Percentiles rank a stretch among this genome's conserved stretches.
phyloP scores from a whole-genome alignment of 257 asterid species.

The Solanum lycopersicoides region DNA sequence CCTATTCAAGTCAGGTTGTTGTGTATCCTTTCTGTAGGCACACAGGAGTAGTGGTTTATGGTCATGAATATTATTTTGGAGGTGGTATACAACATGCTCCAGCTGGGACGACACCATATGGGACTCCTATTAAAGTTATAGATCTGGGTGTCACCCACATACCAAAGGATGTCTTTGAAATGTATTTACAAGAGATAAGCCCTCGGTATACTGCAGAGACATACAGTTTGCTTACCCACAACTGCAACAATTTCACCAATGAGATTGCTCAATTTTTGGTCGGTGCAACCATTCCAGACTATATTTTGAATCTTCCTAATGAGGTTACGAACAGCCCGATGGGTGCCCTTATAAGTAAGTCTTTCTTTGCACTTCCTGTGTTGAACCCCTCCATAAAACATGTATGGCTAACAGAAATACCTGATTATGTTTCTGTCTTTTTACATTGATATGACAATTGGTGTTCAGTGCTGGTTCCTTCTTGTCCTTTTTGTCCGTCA shows the following conservation, averaged over 20 bases:
- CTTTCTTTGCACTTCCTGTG: background rate
- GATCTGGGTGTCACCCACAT: constrained; percentile 87
- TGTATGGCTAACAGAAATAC: background rate
- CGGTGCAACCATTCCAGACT: background rate
- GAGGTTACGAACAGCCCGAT: constrained; percentile 67
- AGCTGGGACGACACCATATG: constrained; percentile 78
- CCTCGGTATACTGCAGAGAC: constrained; percentile 86
- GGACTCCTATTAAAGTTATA: constrained; percentile 64
- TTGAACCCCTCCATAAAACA: background rate
- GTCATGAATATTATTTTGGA: constrained; percentile 24
- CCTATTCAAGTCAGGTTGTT: background rate
- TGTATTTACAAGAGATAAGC: constrained; percentile 67
- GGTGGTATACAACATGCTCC: constrained; percentile 23
- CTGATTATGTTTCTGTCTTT: background rate
- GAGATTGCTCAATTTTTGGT: constrained; percentile 28
- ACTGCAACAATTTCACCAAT: constrained; percentile 91
- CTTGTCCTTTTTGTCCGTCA: background rate
- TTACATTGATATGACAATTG: background rate
- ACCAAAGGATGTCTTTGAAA: constrained; percentile 79
- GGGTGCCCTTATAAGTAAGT: constrained; percentile 48
- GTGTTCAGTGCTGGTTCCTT: background rate
- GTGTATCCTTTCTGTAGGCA: constrained; percentile 47
- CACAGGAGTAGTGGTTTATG: constrained; percentile 88
- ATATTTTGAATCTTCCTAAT: background rate
- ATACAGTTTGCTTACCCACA: constrained; percentile 70